phyloP scores from a whole-genome alignment of 495 filamentous ascomycete genomes.

The Talaromyces borbonicus region DNA sequence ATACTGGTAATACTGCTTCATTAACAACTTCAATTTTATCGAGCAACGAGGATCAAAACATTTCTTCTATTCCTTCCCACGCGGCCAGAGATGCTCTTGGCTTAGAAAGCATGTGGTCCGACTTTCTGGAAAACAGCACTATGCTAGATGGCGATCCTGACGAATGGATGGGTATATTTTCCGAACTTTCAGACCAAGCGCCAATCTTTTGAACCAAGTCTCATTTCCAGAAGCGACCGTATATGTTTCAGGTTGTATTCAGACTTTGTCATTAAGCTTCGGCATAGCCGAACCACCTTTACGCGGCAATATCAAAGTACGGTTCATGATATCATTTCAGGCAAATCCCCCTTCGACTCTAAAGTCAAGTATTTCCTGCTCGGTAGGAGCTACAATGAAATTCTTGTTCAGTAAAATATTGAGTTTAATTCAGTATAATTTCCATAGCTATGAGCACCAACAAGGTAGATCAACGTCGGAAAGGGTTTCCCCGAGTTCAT shows the following conservation, averaged over 20 bases:
- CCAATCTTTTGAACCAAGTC: neutral
- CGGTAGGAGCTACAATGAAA: too few species aligned
- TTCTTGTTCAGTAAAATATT: too few species aligned
- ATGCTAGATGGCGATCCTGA: constrained; percentile 14
- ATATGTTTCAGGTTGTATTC: neutral
- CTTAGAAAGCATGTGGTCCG: constrained; percentile 28
- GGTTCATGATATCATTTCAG: constrained; percentile 1
- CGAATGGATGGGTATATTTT: constrained; percentile 27
- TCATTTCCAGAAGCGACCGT: neutral
- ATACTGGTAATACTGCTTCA: neutral
- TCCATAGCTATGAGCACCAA: neutral
- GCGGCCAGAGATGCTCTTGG: neutral
- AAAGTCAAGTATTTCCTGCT: too few species aligned
- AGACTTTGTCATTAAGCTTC: neutral
- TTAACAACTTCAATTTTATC: neutral
- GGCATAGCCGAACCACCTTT: neutral
- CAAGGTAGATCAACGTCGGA: constrained; percentile 7
- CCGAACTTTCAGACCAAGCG: constrained; percentile 20
- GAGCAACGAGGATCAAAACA: neutral
- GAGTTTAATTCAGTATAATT: too few species aligned
- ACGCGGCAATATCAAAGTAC: neutral
- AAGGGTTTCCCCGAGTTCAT: constrained; percentile 26
- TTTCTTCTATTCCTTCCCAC: neutral
- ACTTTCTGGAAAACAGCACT: constrained; percentile 24
- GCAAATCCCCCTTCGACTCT: too few species aligned